A percentile compares a stretch with the other conserved stretches of the same genome.
Conservation (phyloP, 1,139 yeast genomes). For the Suhomyces atakaporum region DNA sequence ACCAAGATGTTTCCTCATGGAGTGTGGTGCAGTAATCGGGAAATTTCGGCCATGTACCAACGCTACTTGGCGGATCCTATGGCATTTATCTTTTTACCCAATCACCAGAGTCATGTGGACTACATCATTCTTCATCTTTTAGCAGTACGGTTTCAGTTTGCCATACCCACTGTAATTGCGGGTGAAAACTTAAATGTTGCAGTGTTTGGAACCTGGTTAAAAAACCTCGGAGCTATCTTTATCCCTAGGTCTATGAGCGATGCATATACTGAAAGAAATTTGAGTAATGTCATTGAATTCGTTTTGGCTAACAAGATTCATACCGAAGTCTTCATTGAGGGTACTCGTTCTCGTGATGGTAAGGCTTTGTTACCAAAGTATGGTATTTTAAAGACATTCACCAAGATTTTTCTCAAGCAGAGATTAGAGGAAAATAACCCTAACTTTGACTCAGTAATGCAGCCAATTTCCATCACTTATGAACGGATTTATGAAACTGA, state of each 20-base stretch:
- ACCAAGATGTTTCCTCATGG: slow-evolving; percentile 47
- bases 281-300: slow-evolving; percentile 57
- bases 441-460: slow-evolving; percentile 46
- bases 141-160: slow-evolving; percentile 56
- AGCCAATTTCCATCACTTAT: slow-evolving; percentile 63
- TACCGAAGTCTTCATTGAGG: slow-evolving; percentile 67
- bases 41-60: slow-evolving; percentile 33
- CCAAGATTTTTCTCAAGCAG: slow-evolving; percentile 48
- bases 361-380: slow-evolving; percentile 64
- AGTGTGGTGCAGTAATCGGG: slow-evolving; percentile 41
- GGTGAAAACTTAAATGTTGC: slow-evolving; percentile 72
- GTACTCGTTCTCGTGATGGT: slow-evolving; percentile 68
- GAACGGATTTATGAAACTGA: slow-evolving; percentile 71
- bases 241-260: slow-evolving; percentile 51
- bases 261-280: slow-evolving; percentile 57
- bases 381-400: slow-evolving; percentile 57
- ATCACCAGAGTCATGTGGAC: slow-evolving; percentile 69
- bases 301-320: slow-evolving; percentile 52
- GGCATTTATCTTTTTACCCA: slow-evolving; percentile 47
- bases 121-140: slow-evolving; percentile 63
- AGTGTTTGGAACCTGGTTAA: slow-evolving; percentile 51
- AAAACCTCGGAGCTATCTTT: slow-evolving; percentile 49
- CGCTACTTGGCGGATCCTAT: slow-evolving; percentile 43
- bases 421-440: slow-evolving; percentile 45
- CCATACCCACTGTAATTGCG: slow-evolving; percentile 64